Evolutionary conservation across 148 eudicot genomes (phyloP).

Genomic region (Chenopodium quinoa): DNA sequence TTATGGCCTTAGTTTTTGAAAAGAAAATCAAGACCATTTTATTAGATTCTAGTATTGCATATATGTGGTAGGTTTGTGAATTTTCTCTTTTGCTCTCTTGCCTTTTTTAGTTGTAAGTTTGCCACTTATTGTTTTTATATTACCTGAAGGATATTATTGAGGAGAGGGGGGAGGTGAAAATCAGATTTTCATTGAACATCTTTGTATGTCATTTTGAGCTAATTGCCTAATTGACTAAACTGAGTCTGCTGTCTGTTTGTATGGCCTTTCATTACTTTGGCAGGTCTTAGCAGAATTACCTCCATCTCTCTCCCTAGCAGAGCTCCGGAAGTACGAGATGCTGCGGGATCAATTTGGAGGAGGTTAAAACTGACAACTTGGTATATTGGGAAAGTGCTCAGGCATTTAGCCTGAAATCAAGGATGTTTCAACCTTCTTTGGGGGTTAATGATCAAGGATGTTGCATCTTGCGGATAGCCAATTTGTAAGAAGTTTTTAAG

Average conservation of each 20-base stretch:
- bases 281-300: conserved; percentile 81
- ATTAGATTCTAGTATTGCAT: background rate
- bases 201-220: background rate
- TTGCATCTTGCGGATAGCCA: background rate
- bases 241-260: background rate
- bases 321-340: conserved; percentile 77
- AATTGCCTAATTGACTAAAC: background rate
- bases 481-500: too few species aligned
- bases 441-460: background rate
- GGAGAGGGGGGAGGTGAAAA: background rate
- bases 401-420: background rate
- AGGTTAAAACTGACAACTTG: conserved; percentile 37
- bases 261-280: conserved; percentile 17
- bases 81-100: background rate
- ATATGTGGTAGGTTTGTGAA: background rate
- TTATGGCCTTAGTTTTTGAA: background rate
- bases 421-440: background rate
- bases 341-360: conserved; percentile 92
- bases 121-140: too few species aligned
- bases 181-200: background rate
- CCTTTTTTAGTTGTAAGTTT: background rate
- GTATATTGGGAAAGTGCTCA: background rate
- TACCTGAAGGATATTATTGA: too few species aligned
- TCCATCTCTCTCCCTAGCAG: conserved; percentile 85
- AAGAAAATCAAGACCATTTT: background rate